These are phyloP conservation scores for Kwoniella sp. DNA, from an alignment of 768 basidiomycete genomes.

Conservation along the genomic window DNA sequence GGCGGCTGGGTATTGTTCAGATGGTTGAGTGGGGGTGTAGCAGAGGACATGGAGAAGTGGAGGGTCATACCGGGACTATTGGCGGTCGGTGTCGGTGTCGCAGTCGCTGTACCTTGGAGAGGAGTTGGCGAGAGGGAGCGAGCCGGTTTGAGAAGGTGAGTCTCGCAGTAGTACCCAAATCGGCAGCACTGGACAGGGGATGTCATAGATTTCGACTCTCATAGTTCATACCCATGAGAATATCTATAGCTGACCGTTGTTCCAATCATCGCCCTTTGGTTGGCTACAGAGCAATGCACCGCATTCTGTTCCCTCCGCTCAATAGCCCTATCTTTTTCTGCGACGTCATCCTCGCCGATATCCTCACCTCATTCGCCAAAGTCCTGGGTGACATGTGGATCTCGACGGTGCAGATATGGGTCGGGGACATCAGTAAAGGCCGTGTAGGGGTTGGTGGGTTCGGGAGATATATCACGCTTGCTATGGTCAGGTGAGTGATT, in stretches of 20 bases:
- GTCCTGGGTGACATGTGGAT: slow-evolving; percentile 94
- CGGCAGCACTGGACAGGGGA: neutral
- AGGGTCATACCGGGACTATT: slow-evolving; percentile 66
- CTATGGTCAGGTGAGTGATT: slow-evolving; percentile 77
- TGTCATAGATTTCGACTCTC: neutral
- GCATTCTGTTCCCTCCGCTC: slow-evolving; percentile 72
- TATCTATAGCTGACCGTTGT: neutral
- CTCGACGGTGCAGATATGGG: slow-evolving; percentile 80
- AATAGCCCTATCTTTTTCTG: slow-evolving; percentile 75
- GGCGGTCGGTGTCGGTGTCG: slow-evolving; percentile 63
- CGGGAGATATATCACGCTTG: slow-evolving; percentile 75
- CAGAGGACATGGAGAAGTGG: slow-evolving; percentile 69
- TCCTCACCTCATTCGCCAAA: slow-evolving; percentile 95
- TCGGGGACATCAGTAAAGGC: slow-evolving; percentile 72
- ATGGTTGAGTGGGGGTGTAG: slow-evolving; percentile 64
- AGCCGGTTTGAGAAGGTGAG: slow-evolving; percentile 76
- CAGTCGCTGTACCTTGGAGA: slow-evolving; percentile 68
- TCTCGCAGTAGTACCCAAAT: slow-evolving; percentile 26
- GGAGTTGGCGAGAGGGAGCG: slow-evolving; percentile 71
- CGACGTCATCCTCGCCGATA: slow-evolving; percentile 91
- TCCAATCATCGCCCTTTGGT: too few relatives aligned
- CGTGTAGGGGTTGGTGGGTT: slow-evolving; percentile 68
- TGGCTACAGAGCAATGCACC: slow-evolving; percentile 66
- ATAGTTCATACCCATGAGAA: neutral
- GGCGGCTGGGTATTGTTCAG: slow-evolving; percentile 72